Base-by-base conservation (phyloP, 176 grass and related monocot species). In the Rhipidocladum racemiflorum region DNA sequence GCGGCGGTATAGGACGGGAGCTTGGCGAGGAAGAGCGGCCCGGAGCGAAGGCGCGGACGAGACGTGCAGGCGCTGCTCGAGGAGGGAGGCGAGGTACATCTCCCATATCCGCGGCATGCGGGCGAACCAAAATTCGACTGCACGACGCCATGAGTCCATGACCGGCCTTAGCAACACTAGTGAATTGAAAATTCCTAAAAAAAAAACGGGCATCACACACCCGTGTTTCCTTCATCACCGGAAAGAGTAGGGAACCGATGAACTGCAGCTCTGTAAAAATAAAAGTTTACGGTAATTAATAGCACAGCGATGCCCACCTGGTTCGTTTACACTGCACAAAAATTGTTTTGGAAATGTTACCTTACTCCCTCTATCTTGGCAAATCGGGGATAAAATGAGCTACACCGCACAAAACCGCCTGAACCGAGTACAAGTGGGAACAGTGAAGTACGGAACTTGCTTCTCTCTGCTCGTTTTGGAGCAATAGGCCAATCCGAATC, bases 241-340 rank as follows among this genome's bases (percentile, higher is more conserved):
- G 35, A 81, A 54, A 68, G 3, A 28, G 35, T 21, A 43, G 35
- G 3, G 48, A 36, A 79, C 44, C 5, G 61, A 36, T 36, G 35
- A 50, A 17, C 29, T 77, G 60, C 4, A 65, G 15, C 39, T 35
- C 60, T 10, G 11, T 23, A 42, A 24, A 29, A 70, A 70, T 20
- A 8, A 23, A 8, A 56, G 29, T 34, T 4, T 28, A 72, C 9
- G 9, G 4, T 66, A 67, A 68, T 38, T 25, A 42, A 50, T 2
- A 50, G 43, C 40, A 76, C n/a, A 77, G 3, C 15, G 5, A 21
- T 6, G 21, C 18, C 43, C 27, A 12, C 53, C 79, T 27, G 17
- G 12, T 78, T 64, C 20, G 24, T 51, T 74, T 60, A 60, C 49
- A 61, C 16, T n/a, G 32, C 53, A 61, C 44, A 83, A 83, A 79